Conservation (phyloP, 495 filamentous ascomycete genomes). For the Penicillium herquei region DNA sequence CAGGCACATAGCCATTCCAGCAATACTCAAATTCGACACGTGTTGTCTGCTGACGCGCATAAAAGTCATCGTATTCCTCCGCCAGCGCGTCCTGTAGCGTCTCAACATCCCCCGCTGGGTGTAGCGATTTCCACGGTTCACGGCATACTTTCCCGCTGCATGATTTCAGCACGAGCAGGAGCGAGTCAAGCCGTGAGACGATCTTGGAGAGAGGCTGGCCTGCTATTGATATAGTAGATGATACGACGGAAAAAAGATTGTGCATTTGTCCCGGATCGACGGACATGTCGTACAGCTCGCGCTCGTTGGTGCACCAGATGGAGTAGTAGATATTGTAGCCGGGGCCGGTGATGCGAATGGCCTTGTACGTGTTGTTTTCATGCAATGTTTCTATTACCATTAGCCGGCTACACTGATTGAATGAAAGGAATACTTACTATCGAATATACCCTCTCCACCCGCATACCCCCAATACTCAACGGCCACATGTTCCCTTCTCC, state of each 20-base stretch:
- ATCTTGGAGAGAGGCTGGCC: conserved; percentile 35
- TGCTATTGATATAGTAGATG: neutral
- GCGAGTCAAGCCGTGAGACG: conserved; percentile 48
- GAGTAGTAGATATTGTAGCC: conserved; percentile 5
- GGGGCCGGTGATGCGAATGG: neutral
- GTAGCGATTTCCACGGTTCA: conserved; percentile 51
- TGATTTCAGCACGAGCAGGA: conserved; percentile 57
- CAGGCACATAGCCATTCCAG: conserved; percentile 49
- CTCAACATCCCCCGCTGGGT: conserved; percentile 42
- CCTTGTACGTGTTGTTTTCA: conserved; percentile 8
- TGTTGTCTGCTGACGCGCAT: conserved; percentile 44
- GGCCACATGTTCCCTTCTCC: conserved; percentile 48
- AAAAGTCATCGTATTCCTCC: conserved; percentile 52
- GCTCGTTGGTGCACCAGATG: conserved; percentile 7
- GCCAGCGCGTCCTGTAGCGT: conserved; percentile 37
- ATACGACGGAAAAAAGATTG: neutral
- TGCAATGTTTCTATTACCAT: neutral
- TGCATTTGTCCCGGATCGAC: conserved; percentile 2
- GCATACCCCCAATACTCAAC: conserved; percentile 54
- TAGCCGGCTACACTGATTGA: neutral
- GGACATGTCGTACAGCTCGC: conserved; percentile 5
- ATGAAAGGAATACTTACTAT: neutral
- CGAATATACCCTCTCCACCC: neutral
- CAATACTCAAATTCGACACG: conserved; percentile 53
- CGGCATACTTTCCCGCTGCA: conserved; percentile 51